Evolutionary conservation across 2,329 filamentous ascomycete species (phyloP), one percentile per base, ranked within the genome.

Genomic region (Myriosclerotinia curreyana): DNA sequence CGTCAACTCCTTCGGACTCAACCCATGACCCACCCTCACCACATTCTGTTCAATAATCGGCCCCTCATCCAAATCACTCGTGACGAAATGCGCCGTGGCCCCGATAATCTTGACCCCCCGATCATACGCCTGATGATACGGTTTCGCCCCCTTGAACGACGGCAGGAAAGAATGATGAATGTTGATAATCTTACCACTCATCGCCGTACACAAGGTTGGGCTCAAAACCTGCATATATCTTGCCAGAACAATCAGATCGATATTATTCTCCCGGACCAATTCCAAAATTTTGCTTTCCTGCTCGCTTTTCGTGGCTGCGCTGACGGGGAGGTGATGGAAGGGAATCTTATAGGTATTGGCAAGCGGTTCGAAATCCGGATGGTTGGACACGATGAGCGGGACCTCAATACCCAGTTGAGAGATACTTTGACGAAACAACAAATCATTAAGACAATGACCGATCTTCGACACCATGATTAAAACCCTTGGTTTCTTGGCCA

Each of bases 391-490:
- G 72, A 95, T 89, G 69, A 92, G 76, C 5, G 90, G 89, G 60
- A 93, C 81, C 31, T 92, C 89, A 70, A 94, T 87, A 72, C 65
- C 62, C 62, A 95, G 81, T 77, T 93, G 89, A 53, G 85, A 85
- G 22, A 86, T 87, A 76, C 87, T 88, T 73, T 88, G 84, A 64
- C 91, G 86, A 85, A 92, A 95, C 46, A 95, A 83, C 56, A 95
- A 80, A 77, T 94, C 90, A 77, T 93, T 93, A 62, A 94, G 81
- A 76, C 90, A 94, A 80, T 94, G 90, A 11, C 90, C 91, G 71
- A 92, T 93, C 80, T 93, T 93, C 72, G 90, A 93, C 38, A 94
- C 91, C 90, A 95, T 94, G 80, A 95, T 91, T 71, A 95, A 80
- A 56, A 93, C 87, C 69, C 86, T 84, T 64, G 88, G 87, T 79